phyloP scores from a whole-genome alignment of 169 alveolate species.

The Plasmodium adleri region DNA sequence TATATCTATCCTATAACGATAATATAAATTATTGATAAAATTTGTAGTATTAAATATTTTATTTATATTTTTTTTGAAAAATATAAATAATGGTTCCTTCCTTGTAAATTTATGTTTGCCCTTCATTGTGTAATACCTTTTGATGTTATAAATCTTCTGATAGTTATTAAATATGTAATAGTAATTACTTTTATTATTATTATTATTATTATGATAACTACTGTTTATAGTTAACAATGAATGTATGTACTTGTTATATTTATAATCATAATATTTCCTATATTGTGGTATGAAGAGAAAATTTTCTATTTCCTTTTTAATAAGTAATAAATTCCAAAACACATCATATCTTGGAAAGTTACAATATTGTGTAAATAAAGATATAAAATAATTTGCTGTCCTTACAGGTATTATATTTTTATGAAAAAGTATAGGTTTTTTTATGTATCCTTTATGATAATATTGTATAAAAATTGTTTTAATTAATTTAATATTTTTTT shows the following conservation, averaged over 20 bases:
- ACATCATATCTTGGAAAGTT: slow-evolving; percentile 60
- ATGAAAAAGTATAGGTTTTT: slow-evolving; percentile 27
- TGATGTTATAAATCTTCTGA: too few species aligned
- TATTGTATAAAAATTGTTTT: slow-evolving; percentile 63
- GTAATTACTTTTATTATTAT: too few species aligned
- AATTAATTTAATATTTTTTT: slow-evolving; percentile 44
- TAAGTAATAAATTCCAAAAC: slow-evolving; percentile 33
- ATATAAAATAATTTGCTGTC: slow-evolving; percentile 8
- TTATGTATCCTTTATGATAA: slow-evolving; percentile 68
- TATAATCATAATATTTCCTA: slow-evolving; percentile 46
- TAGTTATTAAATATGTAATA: too few species aligned
- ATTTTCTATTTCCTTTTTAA: slow-evolving; percentile 13
- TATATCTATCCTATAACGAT: too few species aligned
- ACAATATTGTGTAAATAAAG: slow-evolving; percentile 48
- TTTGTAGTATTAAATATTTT: too few species aligned
- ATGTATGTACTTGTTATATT: slow-evolving; percentile 42
- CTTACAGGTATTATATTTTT: slow-evolving; percentile 4
- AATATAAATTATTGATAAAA: too few species aligned
- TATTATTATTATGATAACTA: too few species aligned
- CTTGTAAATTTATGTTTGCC: too few species aligned
- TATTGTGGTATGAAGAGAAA: slow-evolving; percentile 16
- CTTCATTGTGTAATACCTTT: too few species aligned
- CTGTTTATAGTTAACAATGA: not conserved
- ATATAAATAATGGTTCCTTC: too few species aligned
- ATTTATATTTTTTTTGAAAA: too few species aligned